Percentiles rank a stretch among this genome's conserved stretches.
Evolutionary conservation across 2,329 filamentous ascomycete genomes (phyloP).

Genomic region (Exophiala phaeomuriformis): DNA sequence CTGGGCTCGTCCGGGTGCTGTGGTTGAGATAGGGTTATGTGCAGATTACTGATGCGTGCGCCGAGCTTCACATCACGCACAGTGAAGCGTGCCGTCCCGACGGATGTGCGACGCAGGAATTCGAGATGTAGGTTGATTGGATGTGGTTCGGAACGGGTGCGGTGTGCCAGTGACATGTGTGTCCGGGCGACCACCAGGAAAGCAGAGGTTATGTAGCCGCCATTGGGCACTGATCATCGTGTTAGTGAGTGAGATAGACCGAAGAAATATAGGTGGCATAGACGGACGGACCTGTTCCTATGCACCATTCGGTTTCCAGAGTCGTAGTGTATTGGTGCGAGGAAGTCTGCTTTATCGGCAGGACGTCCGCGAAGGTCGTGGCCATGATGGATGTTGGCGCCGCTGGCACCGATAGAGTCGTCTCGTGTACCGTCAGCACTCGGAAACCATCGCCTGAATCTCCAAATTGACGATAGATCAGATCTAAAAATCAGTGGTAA

Average conservation of each 20-base stretch:
- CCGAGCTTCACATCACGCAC: conserved; percentile 60
- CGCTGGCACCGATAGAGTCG: neutral
- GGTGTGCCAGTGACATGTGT: conserved; percentile 52
- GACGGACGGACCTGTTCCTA: conserved; percentile 50
- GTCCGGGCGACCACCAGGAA: conserved; percentile 53
- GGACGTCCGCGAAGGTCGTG: conserved; percentile 25
- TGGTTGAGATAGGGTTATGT: conserved; percentile 48
- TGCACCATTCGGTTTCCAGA: conserved; percentile 55
- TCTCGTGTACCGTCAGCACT: no score
- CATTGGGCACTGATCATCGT: conserved; percentile 54
- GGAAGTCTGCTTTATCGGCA: conserved; percentile 29
- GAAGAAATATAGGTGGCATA: neutral
- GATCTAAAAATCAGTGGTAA: no score
- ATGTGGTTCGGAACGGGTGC: conserved; percentile 46
- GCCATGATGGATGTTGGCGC: conserved; percentile 1
- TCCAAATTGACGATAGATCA: no score
- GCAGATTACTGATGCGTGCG: conserved; percentile 55
- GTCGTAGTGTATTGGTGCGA: conserved; percentile 53
- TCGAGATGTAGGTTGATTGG: conserved; percentile 58
- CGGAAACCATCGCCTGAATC: no score
- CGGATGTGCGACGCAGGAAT: conserved; percentile 57
- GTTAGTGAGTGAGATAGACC: conserved; percentile 12
- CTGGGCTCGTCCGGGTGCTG: conserved; percentile 9
- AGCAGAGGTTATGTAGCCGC: conserved; percentile 59
- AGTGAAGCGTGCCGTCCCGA: conserved; percentile 50